Evolutionary conservation across 179 eudicot genomes (phyloP).

Genomic region (Sideroxylon spinosum): DNA sequence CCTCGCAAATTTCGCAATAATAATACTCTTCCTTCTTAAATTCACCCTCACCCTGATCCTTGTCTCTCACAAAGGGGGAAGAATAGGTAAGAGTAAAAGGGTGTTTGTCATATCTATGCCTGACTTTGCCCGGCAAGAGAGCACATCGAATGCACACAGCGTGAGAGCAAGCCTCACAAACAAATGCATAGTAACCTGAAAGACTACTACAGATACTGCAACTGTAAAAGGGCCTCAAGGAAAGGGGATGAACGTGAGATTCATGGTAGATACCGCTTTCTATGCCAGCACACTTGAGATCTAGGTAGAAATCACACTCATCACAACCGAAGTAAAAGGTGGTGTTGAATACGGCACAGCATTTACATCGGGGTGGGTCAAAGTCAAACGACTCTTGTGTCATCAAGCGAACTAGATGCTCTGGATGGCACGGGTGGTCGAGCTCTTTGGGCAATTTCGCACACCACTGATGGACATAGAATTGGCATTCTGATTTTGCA

Average conservation of each 20-base stretch:
- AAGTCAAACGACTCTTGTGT: too few relatives aligned
- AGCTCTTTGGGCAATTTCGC: too few relatives aligned
- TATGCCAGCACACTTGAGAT: background rate
- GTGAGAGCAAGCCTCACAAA: background rate
- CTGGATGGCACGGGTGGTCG: too few relatives aligned
- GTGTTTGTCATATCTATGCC: background rate
- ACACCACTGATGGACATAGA: too few relatives aligned
- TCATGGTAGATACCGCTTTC: background rate
- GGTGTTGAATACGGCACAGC: too few relatives aligned
- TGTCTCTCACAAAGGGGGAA: background rate
- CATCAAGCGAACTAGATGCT: too few relatives aligned
- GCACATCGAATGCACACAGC: background rate
- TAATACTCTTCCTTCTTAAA: background rate
- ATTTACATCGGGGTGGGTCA: too few relatives aligned
- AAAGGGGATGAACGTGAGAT: background rate
- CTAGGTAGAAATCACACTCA: background rate
- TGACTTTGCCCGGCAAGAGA: background rate
- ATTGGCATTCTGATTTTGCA: too few relatives aligned
- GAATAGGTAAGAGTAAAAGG: background rate
- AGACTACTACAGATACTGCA: too few relatives aligned
- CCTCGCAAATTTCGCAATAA: conserved; percentile 3
- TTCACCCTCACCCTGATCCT: too few relatives aligned
- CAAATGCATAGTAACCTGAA: background rate
- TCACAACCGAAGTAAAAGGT: background rate
- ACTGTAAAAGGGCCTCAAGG: background rate